Evolutionary conservation across 2,329 filamentous ascomycete species (phyloP).

Genomic region (Cryoendolithus antarcticus): DNA sequence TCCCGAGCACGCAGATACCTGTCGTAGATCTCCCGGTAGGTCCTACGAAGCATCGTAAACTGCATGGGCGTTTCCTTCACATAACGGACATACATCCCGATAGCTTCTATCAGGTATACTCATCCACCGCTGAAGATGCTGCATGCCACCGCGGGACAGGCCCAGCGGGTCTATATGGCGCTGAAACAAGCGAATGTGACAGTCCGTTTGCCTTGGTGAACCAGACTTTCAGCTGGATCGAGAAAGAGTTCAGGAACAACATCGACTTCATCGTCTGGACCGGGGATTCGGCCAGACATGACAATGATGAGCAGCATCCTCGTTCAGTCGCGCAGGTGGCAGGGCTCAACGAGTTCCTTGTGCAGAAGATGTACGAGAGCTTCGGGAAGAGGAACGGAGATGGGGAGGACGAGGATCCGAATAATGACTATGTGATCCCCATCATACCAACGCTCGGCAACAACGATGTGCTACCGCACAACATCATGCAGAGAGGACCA

Average conservation of each 20-base stretch:
- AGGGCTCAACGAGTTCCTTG: conserved; percentile 60
- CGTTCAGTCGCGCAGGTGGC: conserved; percentile 67
- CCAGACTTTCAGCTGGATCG: conserved; percentile 82
- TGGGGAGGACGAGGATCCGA: conserved; percentile 34
- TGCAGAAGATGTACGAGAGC: conserved; percentile 61
- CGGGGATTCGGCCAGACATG: conserved; percentile 27
- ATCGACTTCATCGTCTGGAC: conserved; percentile 30
- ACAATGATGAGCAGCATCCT: conserved; percentile 44
- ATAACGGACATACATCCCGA: conserved; percentile 93
- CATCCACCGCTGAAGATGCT: conserved; percentile 53
- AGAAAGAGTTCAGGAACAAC: conserved; percentile 27
- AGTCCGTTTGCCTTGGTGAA: conserved; percentile 68
- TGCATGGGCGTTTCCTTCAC: conserved; percentile 65
- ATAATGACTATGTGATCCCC: conserved; percentile 56
- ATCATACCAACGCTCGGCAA: conserved; percentile 88
- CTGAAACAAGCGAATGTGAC: conserved; percentile 82
- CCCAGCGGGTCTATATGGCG: conserved; percentile 66
- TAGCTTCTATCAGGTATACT: conserved; percentile 67
- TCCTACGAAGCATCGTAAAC: conserved; percentile 10
- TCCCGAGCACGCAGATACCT: too few relatives aligned
- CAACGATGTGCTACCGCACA: conserved; percentile 95
- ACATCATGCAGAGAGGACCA: conserved; percentile 75
- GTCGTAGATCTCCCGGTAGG: too few relatives aligned
- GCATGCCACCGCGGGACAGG: conserved; percentile 74
- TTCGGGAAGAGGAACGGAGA: conserved; percentile 48